phyloP scores from a whole-genome alignment of 1,284 basidiomycete genomes.

The Coniferiporia sulphurascens region DNA sequence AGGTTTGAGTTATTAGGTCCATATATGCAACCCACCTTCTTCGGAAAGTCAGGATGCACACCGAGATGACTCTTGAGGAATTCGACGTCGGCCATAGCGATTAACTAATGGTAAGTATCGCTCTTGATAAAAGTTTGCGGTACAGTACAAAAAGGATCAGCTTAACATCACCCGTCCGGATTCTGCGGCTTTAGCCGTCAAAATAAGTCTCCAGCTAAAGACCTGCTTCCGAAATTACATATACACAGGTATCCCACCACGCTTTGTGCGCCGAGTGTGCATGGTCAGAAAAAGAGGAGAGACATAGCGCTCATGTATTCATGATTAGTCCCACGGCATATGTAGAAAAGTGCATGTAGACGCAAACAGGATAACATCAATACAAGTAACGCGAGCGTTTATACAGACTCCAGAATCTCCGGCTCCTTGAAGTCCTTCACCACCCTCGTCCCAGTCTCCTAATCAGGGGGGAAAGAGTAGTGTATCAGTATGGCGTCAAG shows the following conservation, averaged over 20 bases:
- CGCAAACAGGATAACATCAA: conserved; percentile 19
- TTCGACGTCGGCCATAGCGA: conserved; percentile 71
- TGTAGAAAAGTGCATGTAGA: conserved; percentile 14
- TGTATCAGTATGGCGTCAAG: conserved; percentile 3
- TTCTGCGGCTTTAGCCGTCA: background rate
- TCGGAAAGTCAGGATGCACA: conserved; percentile 79
- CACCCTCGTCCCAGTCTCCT: conserved; percentile 88
- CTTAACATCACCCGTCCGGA: too few relatives aligned
- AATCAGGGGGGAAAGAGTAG: conserved; percentile 19
- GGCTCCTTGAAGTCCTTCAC: conserved; percentile 93
- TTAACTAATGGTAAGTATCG: background rate
- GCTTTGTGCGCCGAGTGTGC: too few relatives aligned
- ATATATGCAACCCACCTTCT: conserved; percentile 53
- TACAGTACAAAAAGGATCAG: background rate
- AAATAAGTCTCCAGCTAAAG: too few relatives aligned
- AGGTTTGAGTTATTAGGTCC: background rate
- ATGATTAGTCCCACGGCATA: conserved; percentile 7
- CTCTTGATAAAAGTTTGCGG: conserved; percentile 13
- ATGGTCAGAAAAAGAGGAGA: background rate
- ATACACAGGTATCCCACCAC: too few relatives aligned
- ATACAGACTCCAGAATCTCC: conserved; percentile 80
- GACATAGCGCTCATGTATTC: conserved; percentile 18
- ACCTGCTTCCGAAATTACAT: too few relatives aligned
- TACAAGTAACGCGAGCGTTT: conserved; percentile 29
- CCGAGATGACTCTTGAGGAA: conserved; percentile 65